phyloP scores from a whole-genome alignment of 208 protist species.

The Crithidia thermophila region DNA sequence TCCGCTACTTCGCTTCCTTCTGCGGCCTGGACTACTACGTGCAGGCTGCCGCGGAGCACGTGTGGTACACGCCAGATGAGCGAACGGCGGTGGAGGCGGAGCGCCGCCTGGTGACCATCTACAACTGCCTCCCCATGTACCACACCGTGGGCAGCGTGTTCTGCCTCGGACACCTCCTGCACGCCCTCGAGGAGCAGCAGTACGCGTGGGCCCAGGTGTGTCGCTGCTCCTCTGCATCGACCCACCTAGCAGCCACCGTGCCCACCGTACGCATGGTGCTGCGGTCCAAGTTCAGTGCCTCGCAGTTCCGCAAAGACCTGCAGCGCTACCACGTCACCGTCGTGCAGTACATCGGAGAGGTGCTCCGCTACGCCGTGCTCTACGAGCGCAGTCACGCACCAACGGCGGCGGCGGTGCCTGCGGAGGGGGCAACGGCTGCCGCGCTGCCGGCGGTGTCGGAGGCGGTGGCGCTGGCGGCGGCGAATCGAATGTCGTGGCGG shows the following conservation, averaged over 20 bases:
- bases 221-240: slow-evolving; percentile 4
- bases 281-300: slow-evolving; percentile 71
- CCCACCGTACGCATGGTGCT: slow-evolving; percentile 65
- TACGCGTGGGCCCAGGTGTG: slow-evolving; percentile 20
- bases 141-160: slow-evolving; percentile 76
- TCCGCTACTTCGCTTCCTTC: slow-evolving; percentile 22
- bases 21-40: slow-evolving; percentile 21
- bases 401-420: not conserved
- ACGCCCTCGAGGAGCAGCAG: slow-evolving; percentile 63
- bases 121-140: slow-evolving; percentile 87
- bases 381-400: slow-evolving; percentile 38
- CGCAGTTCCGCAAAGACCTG: slow-evolving; percentile 65
- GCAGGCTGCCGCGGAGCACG: not conserved
- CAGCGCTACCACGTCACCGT: slow-evolving; percentile 71
- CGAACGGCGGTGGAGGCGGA: slow-evolving; percentile 22
- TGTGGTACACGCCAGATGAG: slow-evolving; percentile 17
- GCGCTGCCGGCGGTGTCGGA: slow-evolving; percentile 1
- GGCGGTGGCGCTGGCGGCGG: slow-evolving; percentile 9
- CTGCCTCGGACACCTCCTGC: slow-evolving; percentile 64
- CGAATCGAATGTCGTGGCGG: slow-evolving; percentile 34
- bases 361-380: slow-evolving; percentile 79
- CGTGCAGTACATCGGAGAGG: slow-evolving; percentile 93
- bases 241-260: slow-evolving; percentile 7
- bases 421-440: not conserved
- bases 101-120: slow-evolving; percentile 53